These are phyloP conservation scores for Saccharomycodes ludwigii DNA, from an alignment of 805 yeast species.

Conservation along the genomic window DNA sequence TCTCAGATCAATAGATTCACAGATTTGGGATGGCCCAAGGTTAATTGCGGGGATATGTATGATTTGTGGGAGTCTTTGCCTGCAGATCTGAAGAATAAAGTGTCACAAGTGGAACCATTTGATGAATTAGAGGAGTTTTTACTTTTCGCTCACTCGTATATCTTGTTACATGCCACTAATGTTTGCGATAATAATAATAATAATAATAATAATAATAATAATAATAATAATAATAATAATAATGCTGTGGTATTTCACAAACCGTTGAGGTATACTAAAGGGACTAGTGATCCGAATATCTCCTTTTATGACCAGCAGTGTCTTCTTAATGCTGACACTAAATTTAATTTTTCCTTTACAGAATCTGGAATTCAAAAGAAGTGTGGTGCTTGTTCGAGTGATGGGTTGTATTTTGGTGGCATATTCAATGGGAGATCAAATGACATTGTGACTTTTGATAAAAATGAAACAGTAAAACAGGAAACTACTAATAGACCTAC, in stretches of 20 bases:
- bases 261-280: constrained; percentile 2
- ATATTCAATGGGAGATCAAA: constrained; percentile 19
- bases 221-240: constrained; percentile 2
- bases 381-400: constrained; percentile 15
- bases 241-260: constrained; percentile 1
- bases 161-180: constrained; percentile 53
- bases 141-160: constrained; percentile 63
- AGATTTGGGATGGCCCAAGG: constrained; percentile 31
- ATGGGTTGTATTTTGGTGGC: constrained; percentile 26
- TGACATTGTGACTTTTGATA: constrained; percentile 7
- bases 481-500: constrained; percentile 14
- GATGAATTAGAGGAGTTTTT: constrained; percentile 81
- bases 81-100: constrained; percentile 24
- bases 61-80: constrained; percentile 46
- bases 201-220: constrained; percentile 2
- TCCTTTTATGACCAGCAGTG: no score
- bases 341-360: constrained; percentile 5
- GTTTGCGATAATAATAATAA: constrained; percentile 8
- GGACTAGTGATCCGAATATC: no score
- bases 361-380: constrained; percentile 8
- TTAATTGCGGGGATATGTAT: constrained; percentile 41
- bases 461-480: constrained; percentile 1
- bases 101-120: constrained; percentile 49
- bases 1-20: constrained; percentile 41
- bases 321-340: background rate